Evolutionary conservation across 2,329 filamentous ascomycete species (phyloP), one percentile per base, ranked within the genome.

Genomic region (Colletotrichum sp.): DNA sequence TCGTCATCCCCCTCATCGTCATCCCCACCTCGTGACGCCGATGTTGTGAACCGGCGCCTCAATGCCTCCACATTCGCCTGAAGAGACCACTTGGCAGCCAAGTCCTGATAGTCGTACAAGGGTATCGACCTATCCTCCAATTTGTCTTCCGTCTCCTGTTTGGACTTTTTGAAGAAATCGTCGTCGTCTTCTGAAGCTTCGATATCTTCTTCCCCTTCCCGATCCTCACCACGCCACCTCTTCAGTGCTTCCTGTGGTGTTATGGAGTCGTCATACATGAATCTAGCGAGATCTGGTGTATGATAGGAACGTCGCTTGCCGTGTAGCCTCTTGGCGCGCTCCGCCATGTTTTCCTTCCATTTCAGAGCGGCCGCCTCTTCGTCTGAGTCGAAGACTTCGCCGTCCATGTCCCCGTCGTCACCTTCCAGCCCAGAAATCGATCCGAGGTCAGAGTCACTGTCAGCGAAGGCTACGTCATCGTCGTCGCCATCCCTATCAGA

Each of bases 371-470:
- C 93, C 51, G 93, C 93, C 62, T 96, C 95, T 66, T 94, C 93
- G 21, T 90, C 90, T 3, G 87, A 89, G 66, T 85, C 82, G 61
- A 83, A 81, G n/a, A 90, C 90, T n/a, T 90, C 88, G 1, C 86
- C 83, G 1, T 83, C 84, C 59, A 38, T 36, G 2, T 84, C 85
- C 5, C 86, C 85, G 24, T 86, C 86, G 1, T 83, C 83, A 3
- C 86, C 86, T 4, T 90, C 88, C 8, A 86, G 85, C 1, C 84
- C 86, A 11, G 95, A 98, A 76, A 98, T 84, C 5, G 96, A 98
- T 8, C 97, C 97, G 6, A 99, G 88, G 81, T 99, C 97, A 0
- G 97, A 99, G 82, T 99, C 97, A 80, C 95, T 98, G 80, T 99
- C 97, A 16, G 97, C 97, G 85, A 98, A 99, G 2, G 92, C 95